A percentile compares a stretch with the other conserved stretches of the same genome.
These are phyloP conservation scores for Sphaerobolus stellatus DNA, from an alignment of 1,284 basidiomycete species.

Conservation along the genomic window DNA sequence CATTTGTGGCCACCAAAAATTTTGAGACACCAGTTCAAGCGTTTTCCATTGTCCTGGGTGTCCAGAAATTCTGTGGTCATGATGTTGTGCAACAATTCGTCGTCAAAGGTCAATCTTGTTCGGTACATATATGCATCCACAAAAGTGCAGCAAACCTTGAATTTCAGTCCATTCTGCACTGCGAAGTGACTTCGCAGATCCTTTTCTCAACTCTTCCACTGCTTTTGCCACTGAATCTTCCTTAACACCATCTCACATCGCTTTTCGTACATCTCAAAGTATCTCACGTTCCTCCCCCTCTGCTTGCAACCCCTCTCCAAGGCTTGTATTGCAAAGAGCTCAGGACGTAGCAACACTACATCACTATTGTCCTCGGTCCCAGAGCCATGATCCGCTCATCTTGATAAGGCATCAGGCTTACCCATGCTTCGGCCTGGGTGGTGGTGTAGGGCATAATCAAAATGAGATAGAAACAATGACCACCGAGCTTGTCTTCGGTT, in stretches of 20 bases:
- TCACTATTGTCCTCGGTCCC: slow-evolving; percentile 32
- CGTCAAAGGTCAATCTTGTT: background rate
- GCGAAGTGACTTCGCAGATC: background rate
- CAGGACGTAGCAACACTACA: slow-evolving; percentile 27
- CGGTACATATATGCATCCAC: slow-evolving; percentile 15
- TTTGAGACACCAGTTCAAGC: slow-evolving; percentile 29
- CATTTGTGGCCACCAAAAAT: slow-evolving; percentile 48
- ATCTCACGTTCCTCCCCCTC: slow-evolving; percentile 12
- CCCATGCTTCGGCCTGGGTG: slow-evolving; percentile 34
- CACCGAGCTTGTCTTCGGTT: slow-evolving; percentile 42
- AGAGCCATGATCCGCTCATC: slow-evolving; percentile 33
- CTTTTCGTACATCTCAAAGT: background rate
- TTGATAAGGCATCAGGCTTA: slow-evolving; percentile 41
- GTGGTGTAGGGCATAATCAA: slow-evolving; percentile 38
- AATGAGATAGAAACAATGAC: slow-evolving; percentile 35
- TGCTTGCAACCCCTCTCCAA: slow-evolving; percentile 14
- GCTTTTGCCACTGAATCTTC: background rate
- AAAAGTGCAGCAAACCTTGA: slow-evolving; percentile 12
- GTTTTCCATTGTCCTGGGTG: slow-evolving; percentile 20
- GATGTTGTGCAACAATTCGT: slow-evolving; percentile 9
- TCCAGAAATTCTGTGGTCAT: slow-evolving; percentile 10
- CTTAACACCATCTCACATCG: background rate
- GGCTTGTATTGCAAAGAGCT: slow-evolving; percentile 19
- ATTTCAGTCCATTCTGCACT: background rate
- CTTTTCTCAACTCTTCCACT: background rate